These are phyloP conservation scores for Hortaea werneckii DNA, from an alignment of 2,329 filamentous ascomycete genomes.

Conservation along the genomic window DNA sequence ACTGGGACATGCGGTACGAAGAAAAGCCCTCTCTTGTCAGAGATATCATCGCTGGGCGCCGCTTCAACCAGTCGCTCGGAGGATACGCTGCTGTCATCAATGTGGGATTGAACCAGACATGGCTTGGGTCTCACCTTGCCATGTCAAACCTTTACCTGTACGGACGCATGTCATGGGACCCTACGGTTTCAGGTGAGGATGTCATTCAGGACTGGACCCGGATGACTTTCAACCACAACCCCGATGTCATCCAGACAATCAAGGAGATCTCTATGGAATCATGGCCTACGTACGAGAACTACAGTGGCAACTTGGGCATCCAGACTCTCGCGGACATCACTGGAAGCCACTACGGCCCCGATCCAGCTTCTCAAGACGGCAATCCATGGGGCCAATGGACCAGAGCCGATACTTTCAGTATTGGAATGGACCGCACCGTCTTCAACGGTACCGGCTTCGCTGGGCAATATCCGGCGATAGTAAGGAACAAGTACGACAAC, in stretches of 20 bases:
- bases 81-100: constrained; percentile 60
- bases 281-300: constrained; percentile 62
- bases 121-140: constrained; percentile 58
- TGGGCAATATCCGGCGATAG: constrained; percentile 54
- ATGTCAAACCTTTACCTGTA: constrained; percentile 66
- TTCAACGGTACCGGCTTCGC: constrained; percentile 56
- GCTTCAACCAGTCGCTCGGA: constrained; percentile 48
- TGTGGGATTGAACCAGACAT: constrained; percentile 55
- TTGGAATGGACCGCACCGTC: constrained; percentile 65
- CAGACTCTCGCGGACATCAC: constrained; percentile 61
- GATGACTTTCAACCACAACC: constrained; percentile 52
- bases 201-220: constrained; percentile 56
- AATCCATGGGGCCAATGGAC: constrained; percentile 67
- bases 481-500: constrained; percentile 49
- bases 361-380: constrained; percentile 54
- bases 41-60: constrained; percentile 51
- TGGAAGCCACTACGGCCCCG: constrained; percentile 57
- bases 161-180: constrained; percentile 58
- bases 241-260: constrained; percentile 47
- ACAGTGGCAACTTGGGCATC: constrained; percentile 59
- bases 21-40: constrained; percentile 45
- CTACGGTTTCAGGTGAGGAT: constrained; percentile 36
- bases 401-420: constrained; percentile 46
- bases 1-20: constrained; percentile 57
- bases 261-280: constrained; percentile 56